These are phyloP conservation scores for Aegilops speltoides DNA, from an alignment of 176 grass and related monocot genomes.

Conservation along the genomic window DNA sequence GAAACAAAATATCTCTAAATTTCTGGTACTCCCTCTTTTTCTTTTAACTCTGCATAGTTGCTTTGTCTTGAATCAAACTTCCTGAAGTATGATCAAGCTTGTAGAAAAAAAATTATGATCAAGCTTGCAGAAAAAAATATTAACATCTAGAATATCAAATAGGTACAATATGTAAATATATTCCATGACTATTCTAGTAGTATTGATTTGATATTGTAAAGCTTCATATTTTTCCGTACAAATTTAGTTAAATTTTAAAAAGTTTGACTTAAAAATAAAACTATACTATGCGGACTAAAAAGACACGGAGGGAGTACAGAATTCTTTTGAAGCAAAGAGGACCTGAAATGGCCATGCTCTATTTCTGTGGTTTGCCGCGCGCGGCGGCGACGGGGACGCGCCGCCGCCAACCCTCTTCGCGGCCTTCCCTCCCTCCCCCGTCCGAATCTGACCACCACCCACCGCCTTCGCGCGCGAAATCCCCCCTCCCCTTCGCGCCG, in stretches of 20 bases:
- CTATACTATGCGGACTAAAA: too few species aligned
- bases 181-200: neutral
- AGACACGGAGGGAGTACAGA: neutral
- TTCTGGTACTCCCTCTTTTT: too few species aligned
- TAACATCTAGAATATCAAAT: too few species aligned
- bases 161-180: neutral
- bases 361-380: constrained; percentile 29
- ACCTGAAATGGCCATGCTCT: neutral
- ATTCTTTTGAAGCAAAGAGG: neutral
- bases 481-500: constrained; percentile 31
- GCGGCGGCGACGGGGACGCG: constrained; percentile 32
- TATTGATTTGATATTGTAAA: too few species aligned
- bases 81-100: too few species aligned
- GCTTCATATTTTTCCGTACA: neutral
- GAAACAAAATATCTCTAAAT: too few species aligned
- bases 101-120: too few species aligned
- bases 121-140: too few species aligned
- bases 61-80: too few species aligned
- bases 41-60: too few species aligned
- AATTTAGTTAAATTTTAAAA: neutral
- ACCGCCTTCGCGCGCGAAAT: constrained; percentile 42
- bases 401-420: neutral
- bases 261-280: too few species aligned
- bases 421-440: neutral
- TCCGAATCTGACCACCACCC: constrained; percentile 36